Evolutionary conservation across 106 monocot species (phyloP).

Genomic region (Chionographis japonica): DNA sequence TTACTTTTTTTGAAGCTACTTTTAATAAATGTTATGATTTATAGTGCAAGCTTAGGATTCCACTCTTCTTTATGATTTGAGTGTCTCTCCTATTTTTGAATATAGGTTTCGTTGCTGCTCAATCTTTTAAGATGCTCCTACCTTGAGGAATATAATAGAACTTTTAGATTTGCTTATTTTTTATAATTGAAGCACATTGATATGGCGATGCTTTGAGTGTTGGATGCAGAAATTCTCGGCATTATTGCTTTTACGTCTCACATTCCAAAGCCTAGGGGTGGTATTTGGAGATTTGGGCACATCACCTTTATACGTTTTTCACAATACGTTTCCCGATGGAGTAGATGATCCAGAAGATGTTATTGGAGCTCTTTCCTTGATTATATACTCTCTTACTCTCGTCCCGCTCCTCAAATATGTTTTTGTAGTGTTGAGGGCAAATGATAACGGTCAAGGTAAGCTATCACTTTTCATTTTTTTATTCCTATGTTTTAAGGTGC

Average conservation of each 20-base stretch:
- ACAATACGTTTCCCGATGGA: conserved; percentile 54
- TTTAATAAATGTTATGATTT: no score
- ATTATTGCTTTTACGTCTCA: conserved; percentile 35
- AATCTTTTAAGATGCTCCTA: no score
- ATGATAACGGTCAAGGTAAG: conserved; percentile 70
- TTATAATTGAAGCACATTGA: neutral
- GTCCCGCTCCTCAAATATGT: conserved; percentile 67
- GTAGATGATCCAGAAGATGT: conserved; percentile 50
- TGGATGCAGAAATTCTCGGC: conserved; percentile 47
- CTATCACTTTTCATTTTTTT: neutral
- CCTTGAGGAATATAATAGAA: no score
- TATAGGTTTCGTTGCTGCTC: no score
- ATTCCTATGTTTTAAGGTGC: no score
- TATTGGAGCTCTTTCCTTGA: conserved; percentile 68
- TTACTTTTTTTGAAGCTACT: no score
- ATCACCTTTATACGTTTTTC: conserved; percentile 63
- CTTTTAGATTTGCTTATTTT: no score
- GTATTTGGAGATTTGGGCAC: conserved; percentile 74
- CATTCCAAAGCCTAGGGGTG: conserved; percentile 71
- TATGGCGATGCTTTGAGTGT: neutral
- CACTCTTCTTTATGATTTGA: no score
- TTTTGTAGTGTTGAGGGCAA: conserved; percentile 56
- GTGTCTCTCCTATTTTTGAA: no score
- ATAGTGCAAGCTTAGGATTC: no score
- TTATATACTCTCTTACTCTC: conserved; percentile 60